Conservation (phyloP, 257 asterid genomes). For the Ajuga chamaepitys region DNA sequence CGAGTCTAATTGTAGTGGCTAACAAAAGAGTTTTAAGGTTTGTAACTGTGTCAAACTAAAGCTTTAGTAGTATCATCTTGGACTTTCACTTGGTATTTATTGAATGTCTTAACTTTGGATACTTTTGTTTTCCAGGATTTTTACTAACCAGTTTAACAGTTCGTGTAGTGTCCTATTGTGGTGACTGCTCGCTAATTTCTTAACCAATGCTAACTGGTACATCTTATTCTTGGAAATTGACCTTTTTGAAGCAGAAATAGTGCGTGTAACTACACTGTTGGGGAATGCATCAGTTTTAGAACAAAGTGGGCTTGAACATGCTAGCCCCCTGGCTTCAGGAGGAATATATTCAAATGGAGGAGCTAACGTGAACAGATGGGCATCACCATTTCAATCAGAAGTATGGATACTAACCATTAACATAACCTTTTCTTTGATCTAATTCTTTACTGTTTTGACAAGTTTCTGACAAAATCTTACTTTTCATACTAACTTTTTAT, state of each 20-base stretch:
- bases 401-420: constrained; percentile 99
- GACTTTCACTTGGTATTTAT: constrained; percentile 11
- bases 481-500: constrained; percentile 33
- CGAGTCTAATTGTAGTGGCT: constrained; percentile 14
- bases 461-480: constrained; percentile 28
- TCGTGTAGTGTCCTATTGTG: constrained; percentile 66
- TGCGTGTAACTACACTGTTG: constrained; percentile 99
- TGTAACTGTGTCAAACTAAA: background rate
- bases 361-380: constrained; percentile 99
- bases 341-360: constrained; percentile 95
- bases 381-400: constrained; percentile 97
- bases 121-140: constrained; percentile 16
- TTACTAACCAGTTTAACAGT: constrained; percentile 50
- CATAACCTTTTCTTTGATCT: constrained; percentile 78
- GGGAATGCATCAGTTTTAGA: constrained; percentile 99
- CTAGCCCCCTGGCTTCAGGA: constrained; percentile 99
- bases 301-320: constrained; percentile 98
- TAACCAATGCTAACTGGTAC: constrained; percentile 96
- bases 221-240: constrained; percentile 97
- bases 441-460: constrained; percentile 48
- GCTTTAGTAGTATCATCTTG: background rate
- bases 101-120: constrained; percentile 19
- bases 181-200: constrained; percentile 72
- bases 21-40: constrained; percentile 16
- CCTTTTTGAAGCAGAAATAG: constrained; percentile 99